Evolutionary conservation across 768 basidiomycete genomes (phyloP).

Genomic region (Hericium erinaceus): DNA sequence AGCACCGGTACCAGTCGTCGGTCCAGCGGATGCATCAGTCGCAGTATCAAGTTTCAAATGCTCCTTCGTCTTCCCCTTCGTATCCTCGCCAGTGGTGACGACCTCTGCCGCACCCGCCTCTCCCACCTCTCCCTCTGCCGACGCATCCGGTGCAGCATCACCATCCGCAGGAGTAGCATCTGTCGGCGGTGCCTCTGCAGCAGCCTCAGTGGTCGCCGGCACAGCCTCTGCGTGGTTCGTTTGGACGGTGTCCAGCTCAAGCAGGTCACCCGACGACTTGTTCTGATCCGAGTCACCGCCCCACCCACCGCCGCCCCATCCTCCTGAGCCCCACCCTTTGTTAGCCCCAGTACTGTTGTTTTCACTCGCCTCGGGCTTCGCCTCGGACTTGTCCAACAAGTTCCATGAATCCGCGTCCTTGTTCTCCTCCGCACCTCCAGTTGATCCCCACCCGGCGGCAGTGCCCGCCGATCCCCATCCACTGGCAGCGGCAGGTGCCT

Average conservation of each 20-base stretch:
- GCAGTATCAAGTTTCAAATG: neutral
- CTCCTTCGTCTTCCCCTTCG: neutral
- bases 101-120: neutral
- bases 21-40: neutral
- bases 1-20: neutral
- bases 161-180: neutral
- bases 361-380: too few species aligned
- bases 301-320: too few species aligned
- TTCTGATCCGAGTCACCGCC: neutral
- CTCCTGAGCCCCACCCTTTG: too few species aligned
- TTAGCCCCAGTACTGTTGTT: too few species aligned
- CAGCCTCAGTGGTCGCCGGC: neutral
- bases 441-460: too few species aligned
- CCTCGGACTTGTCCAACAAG: too few species aligned
- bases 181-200: slow-evolving; percentile 1
- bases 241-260: neutral
- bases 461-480: neutral
- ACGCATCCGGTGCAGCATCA: neutral
- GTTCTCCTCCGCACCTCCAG: too few species aligned
- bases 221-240: neutral
- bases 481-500: neutral
- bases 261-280: neutral
- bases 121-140: neutral
- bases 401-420: too few species aligned
- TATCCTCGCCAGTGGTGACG: neutral